A percentile compares a stretch with the other conserved stretches of the same genome.
phyloP scores from a whole-genome alignment of 441 rosid genomes.

The Pelargonium citronellum region DNA sequence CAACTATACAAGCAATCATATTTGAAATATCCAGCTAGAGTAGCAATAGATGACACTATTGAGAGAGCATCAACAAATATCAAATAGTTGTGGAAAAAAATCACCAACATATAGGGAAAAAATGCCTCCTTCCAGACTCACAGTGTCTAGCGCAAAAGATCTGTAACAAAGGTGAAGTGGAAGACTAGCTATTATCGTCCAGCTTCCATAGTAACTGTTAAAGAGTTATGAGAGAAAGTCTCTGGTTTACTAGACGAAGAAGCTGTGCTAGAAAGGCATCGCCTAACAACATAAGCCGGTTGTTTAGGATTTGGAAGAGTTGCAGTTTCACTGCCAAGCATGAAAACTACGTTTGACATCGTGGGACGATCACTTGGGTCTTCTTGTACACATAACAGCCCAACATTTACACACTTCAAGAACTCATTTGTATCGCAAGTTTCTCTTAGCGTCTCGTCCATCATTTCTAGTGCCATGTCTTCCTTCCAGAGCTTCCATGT shows the following conservation, averaged over 20 bases:
- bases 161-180: constrained; percentile 5
- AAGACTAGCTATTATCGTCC: constrained; percentile 30
- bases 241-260: constrained; percentile 41
- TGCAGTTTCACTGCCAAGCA: constrained; percentile 42
- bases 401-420: constrained; percentile 42
- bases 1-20: constrained; percentile 1
- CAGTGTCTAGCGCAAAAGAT: background rate
- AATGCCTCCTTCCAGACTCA: background rate
- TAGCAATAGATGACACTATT: background rate
- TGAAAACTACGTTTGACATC: constrained; percentile 43
- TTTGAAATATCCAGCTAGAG: background rate
- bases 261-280: constrained; percentile 32
- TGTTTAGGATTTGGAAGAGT: constrained; percentile 45
- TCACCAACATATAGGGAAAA: background rate
- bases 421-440: constrained; percentile 27
- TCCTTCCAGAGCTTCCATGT: constrained; percentile 58
- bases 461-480: constrained; percentile 31
- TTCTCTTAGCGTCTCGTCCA: constrained; percentile 30
- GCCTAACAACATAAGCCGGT: constrained; percentile 43
- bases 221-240: constrained; percentile 29
- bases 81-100: background rate
- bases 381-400: constrained; percentile 59
- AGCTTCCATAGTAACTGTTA: constrained; percentile 37
- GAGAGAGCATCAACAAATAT: background rate
- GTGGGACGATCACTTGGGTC: constrained; percentile 56